Conservation (phyloP, 1,139 yeast genomes). For the Maudiozyma humilis region DNA sequence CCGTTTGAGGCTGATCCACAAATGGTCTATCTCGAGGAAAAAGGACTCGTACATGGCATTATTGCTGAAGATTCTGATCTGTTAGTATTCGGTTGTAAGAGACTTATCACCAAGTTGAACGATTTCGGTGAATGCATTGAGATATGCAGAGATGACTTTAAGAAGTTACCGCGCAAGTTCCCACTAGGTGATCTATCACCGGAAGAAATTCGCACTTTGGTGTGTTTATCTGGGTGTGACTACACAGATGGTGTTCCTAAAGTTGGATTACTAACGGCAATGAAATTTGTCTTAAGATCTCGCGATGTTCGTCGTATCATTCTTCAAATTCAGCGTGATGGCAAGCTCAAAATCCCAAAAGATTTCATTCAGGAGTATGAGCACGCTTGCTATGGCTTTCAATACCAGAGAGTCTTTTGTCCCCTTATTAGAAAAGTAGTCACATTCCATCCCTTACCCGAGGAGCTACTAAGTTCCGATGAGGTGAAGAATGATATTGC, state of each 20-base stretch:
- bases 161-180: conserved; percentile 34
- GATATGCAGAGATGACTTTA: conserved; percentile 49
- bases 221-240: conserved; percentile 91
- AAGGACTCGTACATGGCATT: conserved; percentile 73
- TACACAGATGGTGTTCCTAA: conserved; percentile 81
- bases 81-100: conserved; percentile 75
- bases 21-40: conserved; percentile 77
- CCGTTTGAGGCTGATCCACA: conserved; percentile 99
- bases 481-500: conserved; percentile 36
- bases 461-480: conserved; percentile 17
- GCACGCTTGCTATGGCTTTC: conserved; percentile 73
- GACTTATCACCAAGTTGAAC: conserved; percentile 70
- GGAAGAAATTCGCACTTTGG: conserved; percentile 64
- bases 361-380: conserved; percentile 53
- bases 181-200: conserved; percentile 44
- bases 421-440: conserved; percentile 44
- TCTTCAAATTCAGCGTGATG: conserved; percentile 52
- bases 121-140: conserved; percentile 72
- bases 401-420: conserved; percentile 77
- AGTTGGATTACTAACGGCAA: conserved; percentile 74
- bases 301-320: conserved; percentile 48
- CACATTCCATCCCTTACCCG: conserved; percentile 54
- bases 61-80: conserved; percentile 93
- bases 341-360: conserved; percentile 48
- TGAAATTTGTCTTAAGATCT: conserved; percentile 48